Base-by-base conservation (phyloP, 805 yeast species). In the Metschnikowia drakensbergensis region DNA sequence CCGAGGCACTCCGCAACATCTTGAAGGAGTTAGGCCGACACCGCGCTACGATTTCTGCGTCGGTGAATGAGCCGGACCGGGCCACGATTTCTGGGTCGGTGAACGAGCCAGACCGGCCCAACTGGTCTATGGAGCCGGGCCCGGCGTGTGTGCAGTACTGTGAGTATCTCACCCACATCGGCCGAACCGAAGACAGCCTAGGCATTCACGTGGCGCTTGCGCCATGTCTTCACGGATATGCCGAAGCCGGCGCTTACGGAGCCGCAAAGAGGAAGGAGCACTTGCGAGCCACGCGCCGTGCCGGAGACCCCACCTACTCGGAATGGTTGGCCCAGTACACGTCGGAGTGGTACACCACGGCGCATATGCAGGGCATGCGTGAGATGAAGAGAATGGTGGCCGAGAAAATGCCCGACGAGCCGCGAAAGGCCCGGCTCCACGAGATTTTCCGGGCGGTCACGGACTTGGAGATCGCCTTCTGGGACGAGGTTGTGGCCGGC, bases 211-310 rank as follows among this genome's bases (percentile, higher is more conserved):
- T 83, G 6, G 87, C 92, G 0, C 64, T 86, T 46, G 78, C 88
- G 6, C 94, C 96, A 0, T 87, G 96, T 63, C 65, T 86, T 42
- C 76, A 82, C 60, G 96, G 95, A 1, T 85, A 85, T 61, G 77
- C 77, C 32, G 72, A 77, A 42, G 89, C 90, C 1, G 79, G 80
- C 0, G 37, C 50, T 2, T 66, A 50, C 54, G 78, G 72, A 0
- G 37, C 42, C 6, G 37, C 48, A 3, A 47, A 64, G 4, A 47
- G 70, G 38, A 29, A 43, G 17, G 11, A 45, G 9, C 40, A 42
- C 23, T 56, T 64, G 23, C 68, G 69, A 4, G 60, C 42, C 3
- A 46, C 61, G 25, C 45, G 48, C 1, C 23, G 53, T 6, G 42
- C 51, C 26, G 65, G 61, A 4, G 47, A 42, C 22, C 13, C 31